phyloP scores from a whole-genome alignment of 345 rosid species.

The Diplotaxis tenuifolia region DNA sequence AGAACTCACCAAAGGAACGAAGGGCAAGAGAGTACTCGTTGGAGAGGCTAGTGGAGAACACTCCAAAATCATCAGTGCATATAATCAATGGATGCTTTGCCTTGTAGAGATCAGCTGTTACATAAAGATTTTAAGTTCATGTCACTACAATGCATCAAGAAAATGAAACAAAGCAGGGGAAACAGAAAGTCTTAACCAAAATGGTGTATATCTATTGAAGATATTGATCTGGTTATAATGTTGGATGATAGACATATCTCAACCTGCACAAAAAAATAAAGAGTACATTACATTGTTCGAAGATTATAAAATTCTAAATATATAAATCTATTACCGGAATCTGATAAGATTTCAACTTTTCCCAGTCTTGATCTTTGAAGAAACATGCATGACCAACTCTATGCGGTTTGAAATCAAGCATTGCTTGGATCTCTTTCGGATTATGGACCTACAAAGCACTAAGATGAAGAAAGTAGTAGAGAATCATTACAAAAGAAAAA shows the following conservation, averaged over 20 bases:
- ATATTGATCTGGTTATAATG: constrained; percentile 69
- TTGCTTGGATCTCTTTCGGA: constrained; percentile 67
- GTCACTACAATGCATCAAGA: neutral
- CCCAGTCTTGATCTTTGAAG: constrained; percentile 62
- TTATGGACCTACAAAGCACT: constrained; percentile 85
- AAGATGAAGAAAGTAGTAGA: constrained; percentile 44
- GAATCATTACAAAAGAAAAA: neutral
- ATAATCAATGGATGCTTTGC: constrained; percentile 70
- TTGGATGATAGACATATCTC: constrained; percentile 97
- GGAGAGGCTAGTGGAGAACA: constrained; percentile 77
- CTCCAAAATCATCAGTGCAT: constrained; percentile 92
- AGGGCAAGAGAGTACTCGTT: constrained; percentile 73
- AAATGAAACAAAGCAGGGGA: neutral
- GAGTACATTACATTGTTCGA: neutral
- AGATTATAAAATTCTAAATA: neutral
- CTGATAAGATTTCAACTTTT: constrained; percentile 54
- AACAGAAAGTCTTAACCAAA: constrained; percentile 53
- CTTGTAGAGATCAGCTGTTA: constrained; percentile 65
- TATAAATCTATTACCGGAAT: constrained; percentile 51
- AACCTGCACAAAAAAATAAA: constrained; percentile 54
- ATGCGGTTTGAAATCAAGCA: constrained; percentile 85
- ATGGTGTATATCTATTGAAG: constrained; percentile 87
- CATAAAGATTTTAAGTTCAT: neutral
- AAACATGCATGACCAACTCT: constrained; percentile 90
- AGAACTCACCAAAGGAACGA: constrained; percentile 61